Base-by-base conservation (phyloP, 176 grass and related monocot species). In the Puya raimondii region DNA sequence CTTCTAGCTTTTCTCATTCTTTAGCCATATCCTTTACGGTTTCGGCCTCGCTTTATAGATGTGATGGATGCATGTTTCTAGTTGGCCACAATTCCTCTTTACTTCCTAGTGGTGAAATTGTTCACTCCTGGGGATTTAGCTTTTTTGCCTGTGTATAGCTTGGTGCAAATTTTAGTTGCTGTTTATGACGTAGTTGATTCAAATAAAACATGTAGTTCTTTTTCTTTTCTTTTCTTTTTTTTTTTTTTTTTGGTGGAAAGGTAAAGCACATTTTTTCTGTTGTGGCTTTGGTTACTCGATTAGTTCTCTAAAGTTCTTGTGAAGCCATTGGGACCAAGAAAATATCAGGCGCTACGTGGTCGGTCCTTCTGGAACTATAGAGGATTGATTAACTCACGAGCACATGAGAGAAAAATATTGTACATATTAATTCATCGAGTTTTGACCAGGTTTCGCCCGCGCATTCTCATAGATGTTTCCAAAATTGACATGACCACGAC, bases 401-500 rank as follows among this genome's bases (percentile, higher is more conserved):
- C 27, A 3, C 27, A 29, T 29, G 14, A 1, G 17, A 61, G 16
- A 22, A 61, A 11, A 61, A 22, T 9, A 16, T 61, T 18, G 22
- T 61, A 61, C 9, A 2, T 61, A 18, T 22, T 76, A 13, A 53
- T 69, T 51, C 16, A 16, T 76, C 14, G 25, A 57, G 18, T 48
- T 59, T 68, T 10, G 11, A 20, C 13, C 23, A 97, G 93, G 86
- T 97, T 97, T 66, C 93, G 93, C 23, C 93, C 93, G 12, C 93
- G 93, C 73, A 92, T 97, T 70, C 79, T 97, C 48, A 97, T 97
- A 6, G 93, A 97, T 11, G 93, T 97, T n/a, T 90, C 93, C 49
- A 97, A 61, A 77, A 97, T 97, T 26, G 93, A 97, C 72, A 82
- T 97, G 65, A 65, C 79, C 27, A 90, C 93, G 69, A 97, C 89